Base-by-base conservation (phyloP, 1,139 yeast genomes). In the Sugiyamaella paludigena region DNA sequence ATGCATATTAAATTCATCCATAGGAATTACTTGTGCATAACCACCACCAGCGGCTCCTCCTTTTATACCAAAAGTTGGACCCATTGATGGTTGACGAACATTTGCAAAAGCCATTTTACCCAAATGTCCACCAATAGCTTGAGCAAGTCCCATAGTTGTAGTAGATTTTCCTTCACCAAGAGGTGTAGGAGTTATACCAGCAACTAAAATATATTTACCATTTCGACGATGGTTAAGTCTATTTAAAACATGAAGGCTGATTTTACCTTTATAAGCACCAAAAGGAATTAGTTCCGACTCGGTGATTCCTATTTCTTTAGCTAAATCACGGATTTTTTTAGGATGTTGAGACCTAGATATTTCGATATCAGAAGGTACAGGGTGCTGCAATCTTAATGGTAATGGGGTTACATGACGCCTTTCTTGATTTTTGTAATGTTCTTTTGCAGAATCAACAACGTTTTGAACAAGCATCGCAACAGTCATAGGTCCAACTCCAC, bases 11-110 rank as follows among this genome's bases (percentile, higher is more conserved):
- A 92, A 92, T 72, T 92, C 98, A 69, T 92, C 98, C 98, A 92
- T 92, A 56, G 98, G 98, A 65, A 92, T 89, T 45, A 92, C 98
- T 74, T 92, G 98, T 8, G 98, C 85, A 72, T 91, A 92, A 53
- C 98, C 98, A 68, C 98, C 98, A 67, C 98, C 98, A 15, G 98
- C 98, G 56, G 98, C 98, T 72, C 98, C 98, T 68, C 98, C 98
- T 73, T 91, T 92, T 66, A 92, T 89, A 72, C 98, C 98, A 64
- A 92, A 92, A 16, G 98, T 92, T 53, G 98, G 98, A 47, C 98
- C 98, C 97, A 92, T 91, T 13, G 95, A 86, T 38, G 98, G 98
- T 71, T 92, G 98, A 73, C 98, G 85, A 51, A 92, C 96, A 66
- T 88, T 91, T 55, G 98, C 98, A 66, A 92, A 84, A 16, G 91